These are phyloP conservation scores for Vitis amurensis DNA, from an alignment of 164 flowering plant species.

Conservation along the genomic window DNA sequence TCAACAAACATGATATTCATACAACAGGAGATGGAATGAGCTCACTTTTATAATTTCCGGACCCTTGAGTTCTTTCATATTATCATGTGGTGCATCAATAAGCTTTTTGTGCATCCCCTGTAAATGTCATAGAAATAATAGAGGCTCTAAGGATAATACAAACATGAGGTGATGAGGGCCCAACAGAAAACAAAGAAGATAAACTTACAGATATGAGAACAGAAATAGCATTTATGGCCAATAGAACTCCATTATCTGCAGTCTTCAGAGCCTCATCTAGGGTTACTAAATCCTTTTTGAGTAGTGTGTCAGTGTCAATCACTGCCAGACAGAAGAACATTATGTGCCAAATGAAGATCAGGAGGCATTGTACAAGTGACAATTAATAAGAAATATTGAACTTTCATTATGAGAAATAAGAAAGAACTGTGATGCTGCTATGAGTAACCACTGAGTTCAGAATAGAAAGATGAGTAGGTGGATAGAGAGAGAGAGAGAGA, in stretches of 20 bases:
- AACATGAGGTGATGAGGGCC: neutral
- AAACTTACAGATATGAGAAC: slow-evolving; percentile 70
- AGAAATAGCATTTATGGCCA: slow-evolving; percentile 68
- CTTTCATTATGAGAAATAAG: no score
- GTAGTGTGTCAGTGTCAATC: slow-evolving; percentile 74
- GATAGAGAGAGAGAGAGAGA: no score
- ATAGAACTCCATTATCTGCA: slow-evolving; percentile 76
- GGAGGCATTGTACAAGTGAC: neutral
- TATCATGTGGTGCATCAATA: slow-evolving; percentile 34
- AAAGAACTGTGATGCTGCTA: no score
- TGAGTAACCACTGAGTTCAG: no score
- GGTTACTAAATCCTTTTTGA: slow-evolving; percentile 75
- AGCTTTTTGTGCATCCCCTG: slow-evolving; percentile 63
- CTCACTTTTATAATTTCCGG: slow-evolving; percentile 58
- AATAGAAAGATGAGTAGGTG: no score
- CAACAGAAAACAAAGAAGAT: neutral
- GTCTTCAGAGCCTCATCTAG: slow-evolving; percentile 84
- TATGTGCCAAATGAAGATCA: neutral
- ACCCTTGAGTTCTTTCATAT: slow-evolving; percentile 45
- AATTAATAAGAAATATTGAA: neutral
- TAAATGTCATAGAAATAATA: slow-evolving; percentile 15
- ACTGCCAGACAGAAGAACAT: slow-evolving; percentile 40
- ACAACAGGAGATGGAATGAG: neutral
- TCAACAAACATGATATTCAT: neutral
- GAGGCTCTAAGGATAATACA: neutral